Base-by-base conservation (phyloP, 257 asterid species). In the Solanum phureja region DNA sequence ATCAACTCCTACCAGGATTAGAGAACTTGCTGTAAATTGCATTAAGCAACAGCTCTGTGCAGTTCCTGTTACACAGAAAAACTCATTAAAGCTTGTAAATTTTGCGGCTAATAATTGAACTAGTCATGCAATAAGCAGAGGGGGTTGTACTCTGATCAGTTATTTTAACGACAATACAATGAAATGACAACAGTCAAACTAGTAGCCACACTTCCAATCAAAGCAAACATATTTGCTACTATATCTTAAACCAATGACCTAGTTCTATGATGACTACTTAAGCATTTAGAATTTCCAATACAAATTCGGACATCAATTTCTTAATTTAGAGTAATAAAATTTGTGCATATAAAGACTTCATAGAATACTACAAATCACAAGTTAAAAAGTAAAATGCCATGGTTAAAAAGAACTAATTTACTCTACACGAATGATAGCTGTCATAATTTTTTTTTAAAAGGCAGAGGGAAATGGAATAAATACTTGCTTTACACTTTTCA, bases 1-100 rank as follows among this genome's bases (percentile, higher is more conserved):
- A 4, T 94, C 93, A 52, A 90, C 92, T 86, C 91, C 91, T 92
- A 27, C 93, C 95, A 2, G 94, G 94, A 33, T 71, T 91, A 0
- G 93, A 93, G 79, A 92, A 95, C 35, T 94, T 96, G n/a, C 94
- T 62, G 66, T 46, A 86, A 58, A 56, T 56, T 56, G 64, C 11
- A 56, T 56, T 56, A 56, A 56, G 4, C 64, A 56, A 56, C 64
- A 56, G 90, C 90, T 91, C 93, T 8, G 23, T 11, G 23, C 99
- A 95, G 2, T 92, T 96, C 92, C 98, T 95, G 75, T 77, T 12
- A 52, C 77, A 71, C 77, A 33, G 40, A 31, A 33, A 33, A 71
- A 71, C 77, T 31, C 27, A 58, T 58, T 58, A 19, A 58, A 7
- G 40, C 72, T 77, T 2, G 21, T 60, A 66, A 21, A 58, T 9